Conservation (phyloP, 2,329 filamentous ascomycete species). For the Neoscytalidium dimidiatum region DNA sequence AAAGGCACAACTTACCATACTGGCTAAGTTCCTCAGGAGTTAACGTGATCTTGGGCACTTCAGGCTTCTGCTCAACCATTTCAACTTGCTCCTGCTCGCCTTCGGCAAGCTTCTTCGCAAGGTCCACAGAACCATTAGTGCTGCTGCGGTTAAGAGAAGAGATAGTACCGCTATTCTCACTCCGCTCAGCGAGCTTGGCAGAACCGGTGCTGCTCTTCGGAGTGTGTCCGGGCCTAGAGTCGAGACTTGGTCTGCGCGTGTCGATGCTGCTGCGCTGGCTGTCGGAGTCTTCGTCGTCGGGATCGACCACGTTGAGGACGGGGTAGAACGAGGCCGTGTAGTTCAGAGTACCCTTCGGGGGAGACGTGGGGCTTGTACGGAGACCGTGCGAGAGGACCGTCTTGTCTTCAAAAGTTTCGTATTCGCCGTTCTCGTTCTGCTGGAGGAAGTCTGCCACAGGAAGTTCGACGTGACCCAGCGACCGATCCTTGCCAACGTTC, state of each 20-base stretch:
- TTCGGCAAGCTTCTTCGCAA: constrained; percentile 48
- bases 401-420: constrained; percentile 76
- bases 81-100: constrained; percentile 50
- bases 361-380: constrained; percentile 70
- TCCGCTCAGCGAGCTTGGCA: constrained; percentile 16
- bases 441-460: constrained; percentile 75
- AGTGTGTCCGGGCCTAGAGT: constrained; percentile 19
- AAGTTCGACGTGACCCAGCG: constrained; percentile 79
- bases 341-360: constrained; percentile 75
- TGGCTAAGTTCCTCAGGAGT: constrained; percentile 77
- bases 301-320: constrained; percentile 81
- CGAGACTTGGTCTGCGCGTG: constrained; percentile 23
- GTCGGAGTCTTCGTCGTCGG: constrained; percentile 69
- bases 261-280: constrained; percentile 22
- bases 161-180: constrained; percentile 43
- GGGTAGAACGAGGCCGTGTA: constrained; percentile 92
- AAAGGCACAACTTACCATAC: constrained; percentile 59
- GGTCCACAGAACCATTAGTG: constrained; percentile 40
- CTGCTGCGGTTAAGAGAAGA: constrained; percentile 38
- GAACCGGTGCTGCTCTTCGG: constrained; percentile 14
- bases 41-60: constrained; percentile 75
- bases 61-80: constrained; percentile 53
- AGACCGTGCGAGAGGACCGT: constrained; percentile 66
- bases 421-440: constrained; percentile 79
- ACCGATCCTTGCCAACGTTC: constrained; percentile 85